A percentile compares a stretch with the other conserved stretches of the same genome.
Conservation (phyloP, 2,329 filamentous ascomycete genomes). For the Hirsutella minnesotensis region DNA sequence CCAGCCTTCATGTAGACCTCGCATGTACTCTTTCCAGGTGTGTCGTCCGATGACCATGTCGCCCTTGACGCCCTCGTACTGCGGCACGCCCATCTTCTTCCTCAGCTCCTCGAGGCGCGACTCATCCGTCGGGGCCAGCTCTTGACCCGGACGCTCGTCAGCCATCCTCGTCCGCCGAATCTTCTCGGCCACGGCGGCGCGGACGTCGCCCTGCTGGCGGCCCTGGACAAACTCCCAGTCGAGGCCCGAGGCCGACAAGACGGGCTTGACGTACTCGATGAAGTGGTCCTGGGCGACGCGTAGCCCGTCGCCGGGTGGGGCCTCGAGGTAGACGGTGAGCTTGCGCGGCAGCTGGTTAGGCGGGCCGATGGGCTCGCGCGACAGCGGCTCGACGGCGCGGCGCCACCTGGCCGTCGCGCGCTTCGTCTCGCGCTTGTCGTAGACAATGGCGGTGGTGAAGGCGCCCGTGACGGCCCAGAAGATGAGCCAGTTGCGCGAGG, state of each 20-base stretch:
- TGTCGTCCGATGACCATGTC: conserved; percentile 85
- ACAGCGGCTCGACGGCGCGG: conserved; percentile 71
- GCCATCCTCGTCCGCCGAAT: conserved; percentile 61
- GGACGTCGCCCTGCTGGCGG: conserved; percentile 80
- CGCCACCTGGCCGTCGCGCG: conserved; percentile 79
- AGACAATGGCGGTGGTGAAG: conserved; percentile 70
- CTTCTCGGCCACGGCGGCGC: conserved; percentile 75
- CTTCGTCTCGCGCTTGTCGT: conserved; percentile 86
- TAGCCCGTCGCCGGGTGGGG: conserved; percentile 77
- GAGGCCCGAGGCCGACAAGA: conserved; percentile 76
- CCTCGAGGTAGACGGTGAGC: conserved; percentile 74
- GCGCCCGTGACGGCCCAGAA: conserved; percentile 73
- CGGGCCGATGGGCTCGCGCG: conserved; percentile 57
- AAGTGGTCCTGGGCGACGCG: conserved; percentile 87
- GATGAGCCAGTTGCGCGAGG: conserved; percentile 96
- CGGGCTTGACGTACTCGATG: conserved; percentile 87
- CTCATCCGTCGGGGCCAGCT: conserved; percentile 34
- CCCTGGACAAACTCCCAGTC: conserved; percentile 97
- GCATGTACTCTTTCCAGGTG: conserved; percentile 94
- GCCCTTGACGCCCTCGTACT: conserved; percentile 64
- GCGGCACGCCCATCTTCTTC: conserved; percentile 51
- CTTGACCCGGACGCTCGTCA: conserved; percentile 38
- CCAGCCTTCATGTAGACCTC: conserved; percentile 93
- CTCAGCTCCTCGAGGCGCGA: conserved; percentile 52
- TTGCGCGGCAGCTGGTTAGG: conserved; percentile 67